Evolutionary conservation across 495 filamentous ascomycete species (phyloP).

Genomic region (Talaromyces trachyspermus): DNA sequence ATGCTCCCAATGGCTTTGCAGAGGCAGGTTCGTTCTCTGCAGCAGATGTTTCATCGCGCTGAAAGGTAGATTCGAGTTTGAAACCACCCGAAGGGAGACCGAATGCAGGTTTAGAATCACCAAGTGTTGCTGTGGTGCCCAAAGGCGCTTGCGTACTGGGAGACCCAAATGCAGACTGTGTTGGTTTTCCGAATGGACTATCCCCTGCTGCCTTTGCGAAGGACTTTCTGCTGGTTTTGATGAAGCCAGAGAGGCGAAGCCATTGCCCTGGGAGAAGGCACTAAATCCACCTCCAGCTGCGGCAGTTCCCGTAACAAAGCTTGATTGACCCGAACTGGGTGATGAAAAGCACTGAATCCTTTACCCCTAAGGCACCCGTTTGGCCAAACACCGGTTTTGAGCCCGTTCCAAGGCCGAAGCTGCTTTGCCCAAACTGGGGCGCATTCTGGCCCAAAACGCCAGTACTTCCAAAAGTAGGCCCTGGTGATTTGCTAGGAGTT

Average conservation of each 20-base stretch:
- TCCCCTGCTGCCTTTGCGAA: constrained; percentile 17
- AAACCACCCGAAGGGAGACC: constrained; percentile 51
- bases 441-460: constrained; percentile 19
- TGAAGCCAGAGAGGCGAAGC: constrained; percentile 8
- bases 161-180: constrained; percentile 21
- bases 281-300: constrained; percentile 23
- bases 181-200: neutral
- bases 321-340: neutral
- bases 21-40: constrained; percentile 49
- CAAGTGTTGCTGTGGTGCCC: constrained; percentile 26
- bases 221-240: constrained; percentile 21
- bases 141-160: constrained; percentile 26
- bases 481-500: constrained; percentile 19
- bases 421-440: constrained; percentile 27
- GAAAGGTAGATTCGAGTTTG: constrained; percentile 72
- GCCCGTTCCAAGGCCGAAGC: constrained; percentile 43
- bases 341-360: constrained; percentile 8
- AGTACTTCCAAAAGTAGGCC: constrained; percentile 21
- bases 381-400: constrained; percentile 33
- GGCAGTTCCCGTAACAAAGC: constrained; percentile 19
- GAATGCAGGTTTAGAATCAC: constrained; percentile 38
- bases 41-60: constrained; percentile 58
- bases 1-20: constrained; percentile 28
- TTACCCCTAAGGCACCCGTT: constrained; percentile 15
- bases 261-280: constrained; percentile 20